A percentile compares a stretch with the other conserved stretches of the same genome.
Conservation (phyloP, 441 rosid genomes). For the Sinapis alba region DNA sequence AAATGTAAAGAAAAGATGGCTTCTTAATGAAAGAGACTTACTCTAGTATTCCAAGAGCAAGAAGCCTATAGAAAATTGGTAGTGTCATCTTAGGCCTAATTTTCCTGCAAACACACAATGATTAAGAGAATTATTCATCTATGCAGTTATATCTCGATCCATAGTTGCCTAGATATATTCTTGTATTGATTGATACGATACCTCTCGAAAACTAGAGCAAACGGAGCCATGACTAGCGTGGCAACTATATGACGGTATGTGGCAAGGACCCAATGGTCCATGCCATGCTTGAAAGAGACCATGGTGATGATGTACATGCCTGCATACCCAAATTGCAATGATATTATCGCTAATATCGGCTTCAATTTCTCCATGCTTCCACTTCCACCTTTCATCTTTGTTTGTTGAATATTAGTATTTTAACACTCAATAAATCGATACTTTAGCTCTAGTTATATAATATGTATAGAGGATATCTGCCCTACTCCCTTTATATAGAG, state of each 20-base stretch:
- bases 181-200: constrained; percentile 6
- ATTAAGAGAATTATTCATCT: not conserved
- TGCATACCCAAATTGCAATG: constrained; percentile 82
- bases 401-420: not conserved
- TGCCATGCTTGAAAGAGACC: constrained; percentile 74
- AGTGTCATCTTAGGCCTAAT: constrained; percentile 85
- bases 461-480: not conserved
- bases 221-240: constrained; percentile 71
- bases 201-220: constrained; percentile 77
- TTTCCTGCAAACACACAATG: constrained; percentile 54
- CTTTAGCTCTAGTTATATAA: constrained; percentile 15
- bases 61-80: constrained; percentile 64
- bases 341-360: constrained; percentile 71
- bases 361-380: constrained; percentile 52
- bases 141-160: not conserved
- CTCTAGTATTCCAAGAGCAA: constrained; percentile 83
- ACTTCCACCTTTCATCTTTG: constrained; percentile 36
- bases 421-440: not conserved
- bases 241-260: constrained; percentile 83
- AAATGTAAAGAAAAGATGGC: constrained; percentile 4
- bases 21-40: constrained; percentile 42
- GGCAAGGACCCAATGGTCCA: constrained; percentile 73
- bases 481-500: not conserved
- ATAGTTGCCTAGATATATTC: not conserved
- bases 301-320: constrained; percentile 80